Evolutionary conservation across 2,329 filamentous ascomycete genomes (phyloP), one percentile per base, ranked within the genome.

Genomic region (Sarocladium strictum): DNA sequence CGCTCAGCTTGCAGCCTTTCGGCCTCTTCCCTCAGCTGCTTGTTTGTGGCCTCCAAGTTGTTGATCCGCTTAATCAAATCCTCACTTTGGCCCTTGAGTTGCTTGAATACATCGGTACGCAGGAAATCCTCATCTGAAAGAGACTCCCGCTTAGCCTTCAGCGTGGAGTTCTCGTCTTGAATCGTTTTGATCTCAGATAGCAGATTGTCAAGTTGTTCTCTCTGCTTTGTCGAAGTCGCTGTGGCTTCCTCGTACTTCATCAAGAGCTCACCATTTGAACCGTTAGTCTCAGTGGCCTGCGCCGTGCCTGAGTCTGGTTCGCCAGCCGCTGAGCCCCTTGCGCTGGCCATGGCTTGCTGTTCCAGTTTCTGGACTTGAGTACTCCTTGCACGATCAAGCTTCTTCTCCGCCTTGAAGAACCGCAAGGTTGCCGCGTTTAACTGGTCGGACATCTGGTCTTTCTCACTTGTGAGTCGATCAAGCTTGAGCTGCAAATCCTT

Each of bases 401-500:
- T 94, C 75, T 96, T 95, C 69, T 99, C 94, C 0, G 94, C 94
- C 61, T 95, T 89, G 75, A 97, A 90, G 65, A 96, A 97, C 60
- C 94, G 84, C 56, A 96, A 77, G 4, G 91, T 96, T 15, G 93
- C 94, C 32, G 84, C 86, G 66, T 97, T 93, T 19, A 97, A 77
- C 58, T 93, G 87, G 64, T 94, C 89, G 47, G 90, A 90, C 3
- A 96, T 77, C 61, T 89, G 85, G 54, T 95, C 87, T 63, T 94
- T 95, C 63, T 97, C 91, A 6, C 81, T 77, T 50, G 84, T 79
- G 12, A 92, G 74, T 54, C 86, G 82, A 60, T 95, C 90, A 52
- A 95, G 72, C 66, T 92, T 88, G 35, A 87, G 78, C 11, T 89
- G 76, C 61, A 89, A 85, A 54, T 86, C 84, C 67, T 97, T 99